Evolutionary conservation across 768 basidiomycete genomes (phyloP).

Genomic region (Imleria badia): DNA sequence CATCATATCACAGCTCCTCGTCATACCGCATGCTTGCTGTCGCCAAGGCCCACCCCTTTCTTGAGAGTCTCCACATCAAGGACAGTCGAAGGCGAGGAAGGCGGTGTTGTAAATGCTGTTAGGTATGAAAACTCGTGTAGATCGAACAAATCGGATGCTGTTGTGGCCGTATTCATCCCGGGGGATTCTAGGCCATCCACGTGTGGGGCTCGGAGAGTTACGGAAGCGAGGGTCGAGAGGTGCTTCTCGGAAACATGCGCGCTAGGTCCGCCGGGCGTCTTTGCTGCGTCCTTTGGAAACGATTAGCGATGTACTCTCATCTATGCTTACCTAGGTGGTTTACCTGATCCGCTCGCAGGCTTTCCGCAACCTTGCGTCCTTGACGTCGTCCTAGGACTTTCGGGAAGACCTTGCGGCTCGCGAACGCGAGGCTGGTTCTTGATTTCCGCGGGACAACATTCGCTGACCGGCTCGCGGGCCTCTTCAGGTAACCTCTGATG

Average conservation of each 20-base stretch:
- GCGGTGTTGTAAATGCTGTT: slow-evolving; percentile 32
- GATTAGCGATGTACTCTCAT: neutral
- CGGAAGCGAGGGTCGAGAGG: slow-evolving; percentile 8
- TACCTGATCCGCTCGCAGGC: slow-evolving; percentile 18
- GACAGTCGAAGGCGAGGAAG: slow-evolving; percentile 25
- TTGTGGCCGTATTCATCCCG: slow-evolving; percentile 5
- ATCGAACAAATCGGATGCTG: slow-evolving; percentile 21
- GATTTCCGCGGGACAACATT: slow-evolving; percentile 1
- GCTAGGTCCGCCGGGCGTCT: neutral
- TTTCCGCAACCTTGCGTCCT: slow-evolving; percentile 18
- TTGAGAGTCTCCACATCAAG: slow-evolving; percentile 7
- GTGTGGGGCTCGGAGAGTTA: slow-evolving; percentile 5
- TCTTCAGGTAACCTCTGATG: slow-evolving; percentile 25
- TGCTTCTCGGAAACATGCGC: slow-evolving; percentile 3
- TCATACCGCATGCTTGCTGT: slow-evolving; percentile 15
- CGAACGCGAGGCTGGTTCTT: neutral
- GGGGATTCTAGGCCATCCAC: slow-evolving; percentile 11
- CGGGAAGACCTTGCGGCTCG: slow-evolving; percentile 7
- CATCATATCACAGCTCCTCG: neutral
- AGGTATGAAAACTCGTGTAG: slow-evolving; percentile 32
- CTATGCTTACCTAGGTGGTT: neutral
- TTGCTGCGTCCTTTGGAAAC: slow-evolving; percentile 2
- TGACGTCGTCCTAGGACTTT: slow-evolving; percentile 20
- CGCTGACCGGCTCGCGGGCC: slow-evolving; percentile 11
- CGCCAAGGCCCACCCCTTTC: slow-evolving; percentile 8